phyloP scores from a whole-genome alignment of 2,329 filamentous ascomycete genomes.

The Chalara sp. region DNA sequence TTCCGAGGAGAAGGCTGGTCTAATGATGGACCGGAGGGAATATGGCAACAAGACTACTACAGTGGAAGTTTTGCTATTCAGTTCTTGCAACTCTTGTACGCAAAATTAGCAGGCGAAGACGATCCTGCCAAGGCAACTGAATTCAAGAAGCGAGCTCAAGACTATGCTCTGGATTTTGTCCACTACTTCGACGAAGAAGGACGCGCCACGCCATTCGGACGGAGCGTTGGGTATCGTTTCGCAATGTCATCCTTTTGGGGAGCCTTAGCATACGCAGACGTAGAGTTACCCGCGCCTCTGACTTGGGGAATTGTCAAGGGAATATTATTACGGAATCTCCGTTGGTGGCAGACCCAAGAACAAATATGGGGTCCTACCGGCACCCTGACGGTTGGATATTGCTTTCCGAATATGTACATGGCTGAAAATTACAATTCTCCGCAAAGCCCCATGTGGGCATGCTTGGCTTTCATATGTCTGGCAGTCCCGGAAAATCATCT shows the following conservation, averaged over 20 bases:
- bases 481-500: constrained; percentile 63
- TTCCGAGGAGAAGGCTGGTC: constrained; percentile 80
- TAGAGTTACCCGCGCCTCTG: constrained; percentile 64
- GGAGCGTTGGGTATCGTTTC: constrained; percentile 75
- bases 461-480: constrained; percentile 68
- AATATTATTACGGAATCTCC: constrained; percentile 63
- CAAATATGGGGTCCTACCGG: constrained; percentile 71
- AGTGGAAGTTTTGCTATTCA: constrained; percentile 79
- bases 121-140: constrained; percentile 61
- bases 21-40: constrained; percentile 71
- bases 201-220: constrained; percentile 68
- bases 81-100: constrained; percentile 70
- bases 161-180: constrained; percentile 62
- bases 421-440: constrained; percentile 82
- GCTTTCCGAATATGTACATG: constrained; percentile 74
- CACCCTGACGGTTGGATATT: constrained; percentile 68
- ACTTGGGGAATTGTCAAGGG: constrained; percentile 78
- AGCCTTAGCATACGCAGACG: constrained; percentile 66
- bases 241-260: constrained; percentile 83
- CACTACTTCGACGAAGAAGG: constrained; percentile 72
- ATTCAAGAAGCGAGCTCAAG: constrained; percentile 61
- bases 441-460: constrained; percentile 68
- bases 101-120: constrained; percentile 60
- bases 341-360: constrained; percentile 72
- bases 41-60: constrained; percentile 83